phyloP scores from a whole-genome alignment of 169 alveolate genomes.

The Eimeria necatrix region DNA sequence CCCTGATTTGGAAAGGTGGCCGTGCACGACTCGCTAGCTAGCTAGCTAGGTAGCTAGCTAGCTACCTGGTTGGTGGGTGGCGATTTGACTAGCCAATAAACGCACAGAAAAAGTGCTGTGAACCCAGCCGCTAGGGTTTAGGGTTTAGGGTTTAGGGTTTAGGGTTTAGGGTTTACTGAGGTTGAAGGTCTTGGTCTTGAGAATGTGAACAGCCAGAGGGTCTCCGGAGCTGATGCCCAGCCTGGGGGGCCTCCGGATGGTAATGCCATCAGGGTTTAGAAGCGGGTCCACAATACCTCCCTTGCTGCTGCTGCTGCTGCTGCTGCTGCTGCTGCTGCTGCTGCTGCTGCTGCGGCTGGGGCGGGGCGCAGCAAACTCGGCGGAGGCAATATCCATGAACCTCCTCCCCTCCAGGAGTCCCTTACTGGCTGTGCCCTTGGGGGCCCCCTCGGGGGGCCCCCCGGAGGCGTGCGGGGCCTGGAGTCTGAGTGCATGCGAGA shows the following conservation, averaged over 20 bases:
- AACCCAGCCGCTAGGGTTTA: too few relatives aligned
- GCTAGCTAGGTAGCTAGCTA: background rate
- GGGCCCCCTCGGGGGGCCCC: too few relatives aligned
- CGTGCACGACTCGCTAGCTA: too few relatives aligned
- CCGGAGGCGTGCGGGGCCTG: background rate
- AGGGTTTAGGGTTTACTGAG: too few relatives aligned
- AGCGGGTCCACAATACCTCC: slow-evolving; percentile 23
- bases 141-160: too few relatives aligned
- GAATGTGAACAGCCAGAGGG: slow-evolving; percentile 46
- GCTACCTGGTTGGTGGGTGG: background rate
- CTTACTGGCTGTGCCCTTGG: background rate
- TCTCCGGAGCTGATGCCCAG: slow-evolving; percentile 62
- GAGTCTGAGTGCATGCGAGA: background rate
- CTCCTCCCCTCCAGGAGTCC: background rate
- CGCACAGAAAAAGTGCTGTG: background rate
- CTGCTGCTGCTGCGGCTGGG: background rate
- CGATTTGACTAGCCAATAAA: background rate
- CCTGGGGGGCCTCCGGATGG: slow-evolving; percentile 34
- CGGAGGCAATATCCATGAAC: background rate
- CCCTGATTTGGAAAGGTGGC: background rate
- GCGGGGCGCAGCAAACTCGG: background rate
- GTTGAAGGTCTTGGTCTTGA: background rate
- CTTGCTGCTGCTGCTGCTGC: too few relatives aligned
- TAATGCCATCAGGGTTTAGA: slow-evolving; percentile 59
- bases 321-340: background rate